Base-by-base conservation (phyloP, 805 yeast species). In the Lipomyces kockii region DNA sequence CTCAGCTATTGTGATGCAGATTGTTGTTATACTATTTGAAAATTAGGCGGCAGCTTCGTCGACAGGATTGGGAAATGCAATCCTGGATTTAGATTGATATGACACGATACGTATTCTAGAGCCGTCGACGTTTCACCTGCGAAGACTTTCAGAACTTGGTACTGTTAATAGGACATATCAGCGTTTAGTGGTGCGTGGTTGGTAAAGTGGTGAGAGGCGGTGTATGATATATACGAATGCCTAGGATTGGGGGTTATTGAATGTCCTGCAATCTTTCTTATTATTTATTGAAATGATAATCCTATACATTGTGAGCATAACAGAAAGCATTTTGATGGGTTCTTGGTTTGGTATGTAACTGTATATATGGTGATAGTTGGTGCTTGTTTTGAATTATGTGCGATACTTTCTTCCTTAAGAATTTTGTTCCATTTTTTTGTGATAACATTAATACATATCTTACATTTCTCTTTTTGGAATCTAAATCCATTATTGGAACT, bases 1-100 rank as follows among this genome's bases (percentile, higher is more conserved):
- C 55, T 89, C 97, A 25, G 89, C 97, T 6, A 75, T 83, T 3
- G 86, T 89, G 72, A 81, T 92, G 70, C 82, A 83, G 74, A 78
- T 78, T 32, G 82, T 85, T 25, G 83, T 88, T 51, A 77, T 76
- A 71, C 63, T 74, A 25, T 61, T 60, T 52, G 51, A 35, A 54
- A 14, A 49, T 2, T 59, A 55, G 20, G 37, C 9, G 25, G 22
- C 49, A n/a, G 49, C 20, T 17, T 17, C 22, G 49, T 43, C 20
- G 22, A 8, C 22, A 17, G 49, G 49, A 17, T 17, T 17, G n/a
- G 20, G 49, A 8, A 27, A 27, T 25, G 27, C 27, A 17, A 43
- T 8, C 49, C 3, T n/a, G 22, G 22, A 43, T n/a, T 14, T 37
- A 11, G 17, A 12, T 11, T 37, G 12, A 14, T 14, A 11, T 14